A percentile compares a stretch with the other conserved stretches of the same genome.
Evolutionary conservation across 116 monocot species (phyloP).

Genomic region (Posidonia oceanica): DNA sequence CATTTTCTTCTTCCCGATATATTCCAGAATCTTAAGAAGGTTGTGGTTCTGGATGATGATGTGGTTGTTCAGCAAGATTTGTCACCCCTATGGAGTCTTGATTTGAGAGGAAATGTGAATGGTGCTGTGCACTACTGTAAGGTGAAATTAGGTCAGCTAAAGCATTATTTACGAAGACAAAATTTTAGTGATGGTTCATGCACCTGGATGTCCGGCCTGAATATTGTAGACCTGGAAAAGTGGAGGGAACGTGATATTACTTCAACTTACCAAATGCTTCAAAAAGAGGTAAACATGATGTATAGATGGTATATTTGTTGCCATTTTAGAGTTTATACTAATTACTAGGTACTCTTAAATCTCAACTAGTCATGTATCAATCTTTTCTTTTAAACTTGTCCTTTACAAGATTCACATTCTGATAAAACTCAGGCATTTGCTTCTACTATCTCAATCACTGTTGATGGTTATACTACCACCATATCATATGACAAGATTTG

Average conservation of each 20-base stretch:
- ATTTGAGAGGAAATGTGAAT: slow-evolving; percentile 80
- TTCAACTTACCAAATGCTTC: slow-evolving; percentile 35
- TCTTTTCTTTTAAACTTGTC: not conserved
- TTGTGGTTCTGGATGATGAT: slow-evolving; percentile 92
- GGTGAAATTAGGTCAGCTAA: slow-evolving; percentile 59
- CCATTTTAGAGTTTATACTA: not conserved
- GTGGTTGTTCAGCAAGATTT: slow-evolving; percentile 85
- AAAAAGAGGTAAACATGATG: slow-evolving; percentile 32
- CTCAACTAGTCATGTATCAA: not conserved
- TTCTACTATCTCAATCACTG: not conserved
- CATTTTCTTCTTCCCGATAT: slow-evolving; percentile 89
- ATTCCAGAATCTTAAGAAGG: slow-evolving; percentile 77
- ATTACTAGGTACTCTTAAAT: not conserved
- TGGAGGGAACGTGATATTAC: slow-evolving; percentile 79
- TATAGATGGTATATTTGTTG: not conserved
- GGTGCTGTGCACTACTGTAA: slow-evolving; percentile 75
- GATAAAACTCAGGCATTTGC: not conserved
- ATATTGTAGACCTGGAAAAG: slow-evolving; percentile 78
- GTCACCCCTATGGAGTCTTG: slow-evolving; percentile 66
- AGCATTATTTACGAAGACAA: slow-evolving; percentile 38
- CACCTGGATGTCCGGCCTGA: slow-evolving; percentile 86
- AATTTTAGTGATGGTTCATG: slow-evolving; percentile 44
- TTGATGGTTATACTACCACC: not conserved
- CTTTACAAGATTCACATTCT: no score
- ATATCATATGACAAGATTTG: not conserved